Evolutionary conservation across 306 rosid species (phyloP).

Genomic region (Acmispon strigosus): DNA sequence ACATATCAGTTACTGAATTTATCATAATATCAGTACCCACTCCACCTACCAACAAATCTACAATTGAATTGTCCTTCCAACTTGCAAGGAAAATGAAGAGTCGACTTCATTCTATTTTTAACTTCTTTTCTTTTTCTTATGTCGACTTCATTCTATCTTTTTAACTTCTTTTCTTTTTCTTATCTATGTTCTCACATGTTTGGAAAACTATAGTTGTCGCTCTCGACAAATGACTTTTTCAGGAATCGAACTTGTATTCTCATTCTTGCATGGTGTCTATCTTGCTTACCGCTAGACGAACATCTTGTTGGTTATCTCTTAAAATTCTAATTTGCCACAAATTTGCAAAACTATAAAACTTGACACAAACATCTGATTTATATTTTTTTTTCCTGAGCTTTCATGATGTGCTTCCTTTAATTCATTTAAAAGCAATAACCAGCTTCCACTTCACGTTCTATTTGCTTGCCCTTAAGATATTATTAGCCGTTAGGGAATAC

Average conservation of each 20-base stretch:
- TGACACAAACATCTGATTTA: neutral
- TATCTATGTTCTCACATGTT: too few species aligned
- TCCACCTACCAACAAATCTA: constrained; percentile 29
- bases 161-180: too few species aligned
- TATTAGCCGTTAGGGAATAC: constrained; percentile 41
- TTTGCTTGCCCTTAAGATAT: constrained; percentile 34
- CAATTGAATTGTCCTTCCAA: constrained; percentile 27
- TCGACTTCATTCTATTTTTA: neutral
- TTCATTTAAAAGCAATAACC: constrained; percentile 30
- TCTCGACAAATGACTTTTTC: too few species aligned
- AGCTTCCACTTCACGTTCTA: constrained; percentile 57
- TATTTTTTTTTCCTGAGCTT: neutral
- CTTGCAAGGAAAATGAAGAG: constrained; percentile 14
- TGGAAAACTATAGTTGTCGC: too few species aligned
- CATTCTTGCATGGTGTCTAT: too few species aligned
- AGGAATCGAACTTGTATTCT: too few species aligned
- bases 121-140: too few species aligned
- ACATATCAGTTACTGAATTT: constrained; percentile 19
- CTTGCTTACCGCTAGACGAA: too few species aligned
- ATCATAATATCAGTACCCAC: too few species aligned
- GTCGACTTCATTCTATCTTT: too few species aligned
- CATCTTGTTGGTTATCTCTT: too few species aligned
- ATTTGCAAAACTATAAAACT: neutral
- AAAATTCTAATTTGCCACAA: constrained; percentile 2
- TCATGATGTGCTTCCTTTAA: constrained; percentile 23